phyloP scores from a whole-genome alignment of 2,329 filamentous ascomycete genomes.

The Fonsecaea nubica region DNA sequence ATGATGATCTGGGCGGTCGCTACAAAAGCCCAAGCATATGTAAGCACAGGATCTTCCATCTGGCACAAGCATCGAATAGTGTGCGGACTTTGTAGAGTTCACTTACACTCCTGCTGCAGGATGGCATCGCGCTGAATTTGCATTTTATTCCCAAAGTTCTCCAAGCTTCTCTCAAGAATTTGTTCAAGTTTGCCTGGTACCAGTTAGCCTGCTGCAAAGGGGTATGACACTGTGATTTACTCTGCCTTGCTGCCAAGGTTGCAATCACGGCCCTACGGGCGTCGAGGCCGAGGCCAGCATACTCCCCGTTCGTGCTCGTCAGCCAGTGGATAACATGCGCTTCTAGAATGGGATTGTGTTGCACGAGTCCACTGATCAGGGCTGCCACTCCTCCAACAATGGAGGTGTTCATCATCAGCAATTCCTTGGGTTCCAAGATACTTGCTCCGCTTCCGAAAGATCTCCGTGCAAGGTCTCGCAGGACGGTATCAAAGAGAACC shows the following conservation, averaged over 20 bases:
- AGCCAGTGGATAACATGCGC: conserved; percentile 69
- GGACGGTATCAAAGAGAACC: conserved; percentile 52
- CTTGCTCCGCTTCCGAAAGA: conserved; percentile 44
- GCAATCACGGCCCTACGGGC: conserved; percentile 72
- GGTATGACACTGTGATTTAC: conserved; percentile 42
- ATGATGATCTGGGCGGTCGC: conserved; percentile 81
- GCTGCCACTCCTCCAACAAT: conserved; percentile 65
- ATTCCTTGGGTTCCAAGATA: conserved; percentile 23
- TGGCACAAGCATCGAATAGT: conserved; percentile 3
- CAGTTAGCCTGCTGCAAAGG: conserved; percentile 23
- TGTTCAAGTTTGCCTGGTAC: conserved; percentile 57
- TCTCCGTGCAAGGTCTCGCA: conserved; percentile 52
- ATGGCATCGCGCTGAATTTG: conserved; percentile 85
- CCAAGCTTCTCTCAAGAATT: conserved; percentile 71
- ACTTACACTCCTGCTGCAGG: conserved; percentile 83
- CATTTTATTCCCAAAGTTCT: conserved; percentile 81
- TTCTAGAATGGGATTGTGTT: conserved; percentile 57
- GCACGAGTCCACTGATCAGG: conserved; percentile 60
- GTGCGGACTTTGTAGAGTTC: conserved; percentile 18
- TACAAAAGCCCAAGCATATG: conserved; percentile 46
- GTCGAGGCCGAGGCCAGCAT: conserved; percentile 67
- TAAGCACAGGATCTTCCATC: conserved; percentile 38
- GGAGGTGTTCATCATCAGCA: conserved; percentile 31
- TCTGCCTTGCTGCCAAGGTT: conserved; percentile 60
- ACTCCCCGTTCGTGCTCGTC: conserved; percentile 67